These are phyloP conservation scores for Psilocybe subaeruginosa DNA, from an alignment of 768 basidiomycete species.

Conservation along the genomic window DNA sequence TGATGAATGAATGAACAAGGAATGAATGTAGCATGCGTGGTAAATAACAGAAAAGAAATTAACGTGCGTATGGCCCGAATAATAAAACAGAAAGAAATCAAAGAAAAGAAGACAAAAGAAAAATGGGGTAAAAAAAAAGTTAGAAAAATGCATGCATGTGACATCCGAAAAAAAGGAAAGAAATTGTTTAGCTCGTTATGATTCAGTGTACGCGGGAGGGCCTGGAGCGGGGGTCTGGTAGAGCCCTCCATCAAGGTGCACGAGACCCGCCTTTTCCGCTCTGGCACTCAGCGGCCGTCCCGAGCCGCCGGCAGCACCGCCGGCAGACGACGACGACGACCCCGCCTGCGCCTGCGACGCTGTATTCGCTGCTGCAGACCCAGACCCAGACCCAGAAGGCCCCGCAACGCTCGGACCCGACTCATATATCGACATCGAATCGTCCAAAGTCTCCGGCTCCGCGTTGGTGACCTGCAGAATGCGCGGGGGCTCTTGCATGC, in stretches of 20 bases:
- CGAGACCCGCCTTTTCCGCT: slow-evolving; percentile 35
- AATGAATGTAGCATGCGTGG: not conserved
- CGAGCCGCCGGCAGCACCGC: slow-evolving; percentile 29
- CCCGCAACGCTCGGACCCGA: not conserved
- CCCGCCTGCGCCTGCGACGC: not conserved
- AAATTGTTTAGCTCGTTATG: not conserved
- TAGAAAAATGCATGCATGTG: not conserved
- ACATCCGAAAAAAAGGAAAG: not conserved
- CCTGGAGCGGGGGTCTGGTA: slow-evolving; percentile 24
- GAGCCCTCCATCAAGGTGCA: slow-evolving; percentile 43
- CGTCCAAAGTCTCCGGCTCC: slow-evolving; percentile 25
- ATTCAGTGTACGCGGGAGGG: slow-evolving; percentile 28
- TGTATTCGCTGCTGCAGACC: not conserved
- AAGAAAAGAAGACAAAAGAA: not conserved
- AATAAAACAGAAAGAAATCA: no score
- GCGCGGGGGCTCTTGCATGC: slow-evolving; percentile 37
- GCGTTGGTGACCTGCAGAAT: slow-evolving; percentile 45
- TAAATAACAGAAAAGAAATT: not conserved
- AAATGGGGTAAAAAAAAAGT: not conserved
- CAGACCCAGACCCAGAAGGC: not conserved
- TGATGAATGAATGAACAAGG: not conserved
- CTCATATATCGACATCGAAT: slow-evolving; percentile 9
- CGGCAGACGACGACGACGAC: slow-evolving; percentile 2
- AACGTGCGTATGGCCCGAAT: not conserved
- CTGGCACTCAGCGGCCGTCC: slow-evolving; percentile 28